phyloP scores from a whole-genome alignment of 352 stramenopile genomes.

The Globisporangium canariense region DNA sequence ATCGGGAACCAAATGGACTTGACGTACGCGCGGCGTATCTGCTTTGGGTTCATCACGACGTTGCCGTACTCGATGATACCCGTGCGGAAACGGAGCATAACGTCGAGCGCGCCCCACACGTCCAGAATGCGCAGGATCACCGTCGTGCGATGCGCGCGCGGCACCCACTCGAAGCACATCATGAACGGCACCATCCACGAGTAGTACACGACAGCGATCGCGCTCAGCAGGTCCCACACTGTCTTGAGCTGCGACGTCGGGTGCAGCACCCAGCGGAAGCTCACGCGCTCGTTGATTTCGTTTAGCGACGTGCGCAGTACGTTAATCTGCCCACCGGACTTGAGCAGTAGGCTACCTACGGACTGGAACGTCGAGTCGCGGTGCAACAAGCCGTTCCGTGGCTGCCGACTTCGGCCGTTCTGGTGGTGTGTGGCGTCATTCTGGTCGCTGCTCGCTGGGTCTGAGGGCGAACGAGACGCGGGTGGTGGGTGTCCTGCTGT shows the following conservation, averaged over 20 bases:
- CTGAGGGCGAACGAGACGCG: background rate
- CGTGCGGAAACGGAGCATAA: conserved; percentile 52
- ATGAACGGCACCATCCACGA: conserved; percentile 73
- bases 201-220: conserved; percentile 58
- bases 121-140: conserved; percentile 48
- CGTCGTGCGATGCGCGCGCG: conserved; percentile 20
- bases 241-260: conserved; percentile 48
- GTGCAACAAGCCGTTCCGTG: conserved; percentile 10
- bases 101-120: conserved; percentile 46
- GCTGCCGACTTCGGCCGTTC: background rate
- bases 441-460: background rate
- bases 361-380: conserved; percentile 23
- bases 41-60: conserved; percentile 51
- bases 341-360: conserved; percentile 26
- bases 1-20: conserved; percentile 62
- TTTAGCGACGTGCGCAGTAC: conserved; percentile 64
- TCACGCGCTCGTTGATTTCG: conserved; percentile 47
- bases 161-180: conserved; percentile 69
- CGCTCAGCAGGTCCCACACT: conserved; percentile 57
- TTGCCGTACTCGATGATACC: conserved; percentile 53
- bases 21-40: conserved; percentile 44
- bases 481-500: background rate
- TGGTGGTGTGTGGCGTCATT: background rate
- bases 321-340: conserved; percentile 31
- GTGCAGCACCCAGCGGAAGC: conserved; percentile 52